Evolutionary conservation across 1,284 basidiomycete species (phyloP).

Genomic region (Ganoderma lingzhi): DNA sequence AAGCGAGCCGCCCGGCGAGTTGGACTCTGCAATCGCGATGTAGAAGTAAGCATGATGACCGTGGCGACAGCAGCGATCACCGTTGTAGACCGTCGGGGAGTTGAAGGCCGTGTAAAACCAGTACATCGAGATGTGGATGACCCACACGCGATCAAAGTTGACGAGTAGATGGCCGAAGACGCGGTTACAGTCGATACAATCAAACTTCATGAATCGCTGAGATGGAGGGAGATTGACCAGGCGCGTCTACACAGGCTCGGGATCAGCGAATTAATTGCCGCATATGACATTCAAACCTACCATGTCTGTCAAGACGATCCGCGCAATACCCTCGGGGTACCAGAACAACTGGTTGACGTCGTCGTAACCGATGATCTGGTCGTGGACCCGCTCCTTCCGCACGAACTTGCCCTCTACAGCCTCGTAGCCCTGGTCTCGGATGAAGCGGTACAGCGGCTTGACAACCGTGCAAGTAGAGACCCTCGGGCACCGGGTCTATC

Average conservation of each 20-base stretch:
- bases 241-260: slow-evolving; percentile 64
- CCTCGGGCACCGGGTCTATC: slow-evolving; percentile 94
- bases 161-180: slow-evolving; percentile 94
- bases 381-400: slow-evolving; percentile 91
- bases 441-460: slow-evolving; percentile 97
- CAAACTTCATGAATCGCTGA: slow-evolving; percentile 94
- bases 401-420: slow-evolving; percentile 97
- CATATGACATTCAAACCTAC: slow-evolving; percentile 46
- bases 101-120: slow-evolving; percentile 97
- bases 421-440: slow-evolving; percentile 98
- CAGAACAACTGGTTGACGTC: slow-evolving; percentile 99
- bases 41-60: slow-evolving; percentile 93
- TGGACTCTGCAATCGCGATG: slow-evolving; percentile 76
- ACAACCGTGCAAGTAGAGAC: slow-evolving; percentile 91
- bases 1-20: slow-evolving; percentile 67
- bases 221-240: slow-evolving; percentile 92
- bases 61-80: slow-evolving; percentile 80
- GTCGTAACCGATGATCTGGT: slow-evolving; percentile 97
- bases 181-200: slow-evolving; percentile 92
- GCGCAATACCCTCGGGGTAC: slow-evolving; percentile 98
- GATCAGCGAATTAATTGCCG: neutral
- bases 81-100: slow-evolving; percentile 85
- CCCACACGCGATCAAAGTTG: slow-evolving; percentile 99
- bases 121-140: slow-evolving; percentile 91
- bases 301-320: slow-evolving; percentile 91